phyloP scores from a whole-genome alignment of 1,284 basidiomycete species.

The Agroathelia rolfsii region DNA sequence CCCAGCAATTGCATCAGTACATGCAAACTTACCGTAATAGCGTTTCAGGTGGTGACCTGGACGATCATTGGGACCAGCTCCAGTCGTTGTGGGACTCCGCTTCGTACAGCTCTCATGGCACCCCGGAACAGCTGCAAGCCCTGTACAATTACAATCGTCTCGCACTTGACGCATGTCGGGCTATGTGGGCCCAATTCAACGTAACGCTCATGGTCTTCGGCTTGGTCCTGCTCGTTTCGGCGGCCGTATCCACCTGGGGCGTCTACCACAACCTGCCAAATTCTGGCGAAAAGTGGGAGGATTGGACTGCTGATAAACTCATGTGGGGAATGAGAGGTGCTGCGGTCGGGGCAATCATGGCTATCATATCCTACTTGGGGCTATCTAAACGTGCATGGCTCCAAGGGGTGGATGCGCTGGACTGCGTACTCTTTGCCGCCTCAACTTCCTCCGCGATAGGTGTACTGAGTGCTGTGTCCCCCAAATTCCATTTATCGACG shows the following conservation, averaged over 20 bases:
- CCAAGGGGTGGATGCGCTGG: slow-evolving; percentile 32
- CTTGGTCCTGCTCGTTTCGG: slow-evolving; percentile 37
- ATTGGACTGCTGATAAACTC: slow-evolving; percentile 27
- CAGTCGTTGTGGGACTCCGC: slow-evolving; percentile 36
- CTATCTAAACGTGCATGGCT: slow-evolving; percentile 24
- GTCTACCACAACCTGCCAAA: slow-evolving; percentile 36
- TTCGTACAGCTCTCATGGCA: slow-evolving; percentile 11
- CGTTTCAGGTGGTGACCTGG: slow-evolving; percentile 63
- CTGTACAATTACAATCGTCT: slow-evolving; percentile 50
- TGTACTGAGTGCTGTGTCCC: too few species aligned
- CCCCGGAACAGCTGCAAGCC: slow-evolving; percentile 26
- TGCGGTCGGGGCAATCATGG: slow-evolving; percentile 33
- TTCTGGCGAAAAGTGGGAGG: slow-evolving; percentile 28
- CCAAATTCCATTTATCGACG: slow-evolving; percentile 21
- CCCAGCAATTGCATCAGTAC: slow-evolving; percentile 71
- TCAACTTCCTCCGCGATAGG: too few species aligned
- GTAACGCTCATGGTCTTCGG: slow-evolving; percentile 67
- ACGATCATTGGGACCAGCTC: slow-evolving; percentile 46
- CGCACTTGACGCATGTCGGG: slow-evolving; percentile 65
- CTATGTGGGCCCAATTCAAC: slow-evolving; percentile 95
- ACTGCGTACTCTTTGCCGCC: slow-evolving; percentile 42
- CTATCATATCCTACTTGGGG: slow-evolving; percentile 25
- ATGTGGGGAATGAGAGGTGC: slow-evolving; percentile 25
- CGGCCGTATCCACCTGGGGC: slow-evolving; percentile 36
- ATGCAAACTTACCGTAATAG: slow-evolving; percentile 67